Conservation (phyloP, 169 alveolate species). For the Plasmodium fragile region DNA sequence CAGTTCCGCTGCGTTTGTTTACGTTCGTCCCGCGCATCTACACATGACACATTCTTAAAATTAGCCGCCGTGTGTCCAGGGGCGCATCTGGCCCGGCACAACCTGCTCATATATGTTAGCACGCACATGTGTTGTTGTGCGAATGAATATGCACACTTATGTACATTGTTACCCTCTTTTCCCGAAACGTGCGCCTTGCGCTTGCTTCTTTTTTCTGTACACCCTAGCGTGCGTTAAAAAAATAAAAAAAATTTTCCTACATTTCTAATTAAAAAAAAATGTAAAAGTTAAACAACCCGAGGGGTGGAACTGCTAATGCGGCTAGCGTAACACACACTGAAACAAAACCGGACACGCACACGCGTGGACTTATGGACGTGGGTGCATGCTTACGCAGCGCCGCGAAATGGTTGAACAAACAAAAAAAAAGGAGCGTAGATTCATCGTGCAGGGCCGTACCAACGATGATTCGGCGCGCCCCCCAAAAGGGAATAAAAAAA, state of each 20-base stretch:
- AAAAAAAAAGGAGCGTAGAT: background rate
- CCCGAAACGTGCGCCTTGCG: background rate
- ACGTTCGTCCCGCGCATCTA: background rate
- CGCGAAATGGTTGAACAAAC: background rate
- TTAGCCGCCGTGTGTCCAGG: background rate
- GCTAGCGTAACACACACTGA: background rate
- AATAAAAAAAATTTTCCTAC: background rate
- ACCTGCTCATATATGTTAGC: background rate
- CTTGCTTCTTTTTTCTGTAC: background rate
- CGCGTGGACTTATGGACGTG: background rate
- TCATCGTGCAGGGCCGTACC: background rate
- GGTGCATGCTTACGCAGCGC: background rate
- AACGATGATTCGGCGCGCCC: constrained; percentile 2
- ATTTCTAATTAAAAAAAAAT: background rate
- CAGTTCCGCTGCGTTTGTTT: constrained; percentile 43
- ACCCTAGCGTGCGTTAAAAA: background rate
- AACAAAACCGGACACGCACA: background rate
- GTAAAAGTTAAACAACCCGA: background rate
- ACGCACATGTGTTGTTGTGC: background rate
- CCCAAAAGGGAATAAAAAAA: background rate
- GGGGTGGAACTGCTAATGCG: background rate
- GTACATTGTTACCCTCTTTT: background rate
- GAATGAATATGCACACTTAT: background rate
- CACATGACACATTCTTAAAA: background rate
- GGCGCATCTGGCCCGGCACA: background rate